Evolutionary conservation across 2,329 filamentous ascomycete species (phyloP).

Genomic region (Fusarium irregulare): DNA sequence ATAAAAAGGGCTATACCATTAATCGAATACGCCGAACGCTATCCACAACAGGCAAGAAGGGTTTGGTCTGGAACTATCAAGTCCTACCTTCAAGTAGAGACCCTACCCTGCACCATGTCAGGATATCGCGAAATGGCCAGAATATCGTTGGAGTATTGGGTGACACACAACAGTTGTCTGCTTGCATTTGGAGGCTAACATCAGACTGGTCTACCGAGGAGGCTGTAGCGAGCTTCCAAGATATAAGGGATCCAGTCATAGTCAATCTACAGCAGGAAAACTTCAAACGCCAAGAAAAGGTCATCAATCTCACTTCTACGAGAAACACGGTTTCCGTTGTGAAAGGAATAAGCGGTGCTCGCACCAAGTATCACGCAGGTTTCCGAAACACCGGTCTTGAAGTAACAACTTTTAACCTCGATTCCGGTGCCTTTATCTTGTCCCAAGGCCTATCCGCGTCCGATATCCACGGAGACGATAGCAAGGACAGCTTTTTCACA

Average conservation of each 20-base stretch:
- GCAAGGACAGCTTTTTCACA: neutral
- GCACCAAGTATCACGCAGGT: neutral
- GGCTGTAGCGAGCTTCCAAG: neutral
- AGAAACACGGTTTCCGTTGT: neutral
- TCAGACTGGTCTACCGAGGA: neutral
- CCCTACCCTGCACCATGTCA: neutral
- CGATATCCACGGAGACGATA: neutral
- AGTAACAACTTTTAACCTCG: neutral
- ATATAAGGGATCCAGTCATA: neutral
- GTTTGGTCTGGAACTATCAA: neutral
- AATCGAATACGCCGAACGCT: neutral
- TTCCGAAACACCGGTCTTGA: neutral
- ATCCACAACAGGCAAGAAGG: neutral
- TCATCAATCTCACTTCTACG: neutral
- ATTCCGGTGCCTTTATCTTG: neutral
- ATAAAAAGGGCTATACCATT: neutral
- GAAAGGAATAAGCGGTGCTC: neutral
- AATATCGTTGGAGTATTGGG: neutral
- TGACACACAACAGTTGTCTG: neutral
- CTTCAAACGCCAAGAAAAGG: neutral
- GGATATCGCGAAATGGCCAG: neutral
- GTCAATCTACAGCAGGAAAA: neutral
- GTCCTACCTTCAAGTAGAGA: neutral
- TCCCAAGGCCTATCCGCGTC: neutral
- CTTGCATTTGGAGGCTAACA: neutral